Evolutionary conservation across 2,329 filamentous ascomycete genomes (phyloP).

Genomic region (Hirsutella minnesotensis): DNA sequence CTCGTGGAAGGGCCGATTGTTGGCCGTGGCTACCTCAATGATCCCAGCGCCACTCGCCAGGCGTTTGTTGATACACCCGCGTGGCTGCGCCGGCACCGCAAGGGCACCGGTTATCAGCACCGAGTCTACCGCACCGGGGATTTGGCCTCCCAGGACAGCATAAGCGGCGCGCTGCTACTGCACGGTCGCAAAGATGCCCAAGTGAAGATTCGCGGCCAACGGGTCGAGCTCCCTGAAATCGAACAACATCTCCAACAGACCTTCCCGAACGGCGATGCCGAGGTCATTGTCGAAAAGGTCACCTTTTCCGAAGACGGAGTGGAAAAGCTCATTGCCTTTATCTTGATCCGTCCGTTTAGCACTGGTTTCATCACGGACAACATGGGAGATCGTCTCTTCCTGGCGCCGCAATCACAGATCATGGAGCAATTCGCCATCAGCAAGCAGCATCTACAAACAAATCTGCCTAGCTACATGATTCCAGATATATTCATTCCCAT

Average conservation of each 20-base stretch:
- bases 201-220: background rate
- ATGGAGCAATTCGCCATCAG: background rate
- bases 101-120: background rate
- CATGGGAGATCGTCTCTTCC: background rate
- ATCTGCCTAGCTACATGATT: background rate
- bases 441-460: background rate
- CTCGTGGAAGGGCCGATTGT: background rate
- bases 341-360: no score
- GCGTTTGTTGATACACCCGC: background rate
- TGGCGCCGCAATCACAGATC: background rate
- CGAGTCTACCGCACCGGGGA: background rate
- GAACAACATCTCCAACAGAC: background rate
- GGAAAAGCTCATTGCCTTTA: background rate
- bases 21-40: background rate
- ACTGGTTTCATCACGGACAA: background rate
- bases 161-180: background rate
- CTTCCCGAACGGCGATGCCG: background rate
- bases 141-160: background rate
- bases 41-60: background rate
- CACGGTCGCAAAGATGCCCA: background rate
- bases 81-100: background rate
- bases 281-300: background rate
- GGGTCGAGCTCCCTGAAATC: background rate
- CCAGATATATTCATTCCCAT: background rate
- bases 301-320: background rate